Evolutionary conservation across 257 asterid species (phyloP).

Genomic region (Verbena officinalis): DNA sequence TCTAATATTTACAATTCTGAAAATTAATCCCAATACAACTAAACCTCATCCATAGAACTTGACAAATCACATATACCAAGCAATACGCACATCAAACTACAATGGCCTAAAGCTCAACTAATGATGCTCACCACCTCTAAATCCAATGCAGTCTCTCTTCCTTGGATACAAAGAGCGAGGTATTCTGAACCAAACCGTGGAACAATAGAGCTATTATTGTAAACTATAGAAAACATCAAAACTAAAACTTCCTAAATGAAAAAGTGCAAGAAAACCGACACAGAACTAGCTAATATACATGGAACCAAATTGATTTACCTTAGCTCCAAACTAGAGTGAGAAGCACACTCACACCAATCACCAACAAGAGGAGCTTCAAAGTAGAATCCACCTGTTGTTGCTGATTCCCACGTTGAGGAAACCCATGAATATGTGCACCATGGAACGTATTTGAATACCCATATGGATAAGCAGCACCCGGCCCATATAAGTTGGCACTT

Average conservation of each 20-base stretch:
- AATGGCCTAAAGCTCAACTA: neutral
- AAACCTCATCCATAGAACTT: neutral
- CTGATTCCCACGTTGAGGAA: slow-evolving; percentile 41
- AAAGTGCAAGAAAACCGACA: neutral
- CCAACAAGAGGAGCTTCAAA: slow-evolving; percentile 41
- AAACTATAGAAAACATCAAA: neutral
- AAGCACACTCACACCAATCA: slow-evolving; percentile 47
- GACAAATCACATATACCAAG: neutral
- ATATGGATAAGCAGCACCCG: slow-evolving; percentile 42
- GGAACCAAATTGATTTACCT: slow-evolving; percentile 26
- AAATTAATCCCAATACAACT: neutral
- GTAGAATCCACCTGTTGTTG: slow-evolving; percentile 49
- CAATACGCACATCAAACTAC: slow-evolving; percentile 3
- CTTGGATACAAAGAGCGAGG: slow-evolving; percentile 10
- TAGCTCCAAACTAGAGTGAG: slow-evolving; percentile 45
- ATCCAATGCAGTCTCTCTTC: slow-evolving; percentile 8
- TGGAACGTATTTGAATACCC: slow-evolving; percentile 44
- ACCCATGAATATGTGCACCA: slow-evolving; percentile 48
- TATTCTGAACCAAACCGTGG: neutral
- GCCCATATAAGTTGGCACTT: slow-evolving; percentile 40
- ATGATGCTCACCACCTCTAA: slow-evolving; percentile 6
- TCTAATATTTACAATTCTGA: neutral
- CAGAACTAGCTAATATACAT: neutral
- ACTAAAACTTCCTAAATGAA: slow-evolving; percentile 9
- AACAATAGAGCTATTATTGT: slow-evolving; percentile 10